A percentile compares a stretch with the other conserved stretches of the same genome.
Evolutionary conservation across 768 basidiomycete genomes (phyloP).

Genomic region (Auricularia cornea): DNA sequence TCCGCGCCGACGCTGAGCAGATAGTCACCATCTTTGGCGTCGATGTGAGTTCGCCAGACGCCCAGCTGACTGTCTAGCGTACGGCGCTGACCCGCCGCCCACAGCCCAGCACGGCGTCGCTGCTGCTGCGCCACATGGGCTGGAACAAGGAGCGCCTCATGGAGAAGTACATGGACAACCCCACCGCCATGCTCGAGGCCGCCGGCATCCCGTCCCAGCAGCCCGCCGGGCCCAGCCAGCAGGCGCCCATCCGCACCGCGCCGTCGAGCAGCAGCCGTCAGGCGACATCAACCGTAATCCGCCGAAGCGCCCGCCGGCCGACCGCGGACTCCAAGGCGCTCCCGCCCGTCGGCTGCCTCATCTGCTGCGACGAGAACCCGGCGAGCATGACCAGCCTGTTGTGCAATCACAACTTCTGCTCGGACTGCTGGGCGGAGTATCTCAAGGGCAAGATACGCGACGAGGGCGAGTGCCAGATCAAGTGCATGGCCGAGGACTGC

Average conservation of each 20-base stretch:
- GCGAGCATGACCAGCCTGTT: slow-evolving; percentile 54
- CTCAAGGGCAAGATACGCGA: slow-evolving; percentile 70
- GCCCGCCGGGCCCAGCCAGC: slow-evolving; percentile 5
- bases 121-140: slow-evolving; percentile 71
- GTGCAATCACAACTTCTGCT: slow-evolving; percentile 83
- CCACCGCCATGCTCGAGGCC: slow-evolving; percentile 55
- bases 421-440: slow-evolving; percentile 78
- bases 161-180: slow-evolving; percentile 95
- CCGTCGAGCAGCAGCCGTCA: slow-evolving; percentile 25
- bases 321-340: slow-evolving; percentile 16
- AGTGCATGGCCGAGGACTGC: slow-evolving; percentile 79
- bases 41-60: slow-evolving; percentile 50
- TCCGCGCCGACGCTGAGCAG: slow-evolving; percentile 74
- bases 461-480: slow-evolving; percentile 63
- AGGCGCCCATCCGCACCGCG: slow-evolving; percentile 33
- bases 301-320: slow-evolving; percentile 15
- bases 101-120: slow-evolving; percentile 59
- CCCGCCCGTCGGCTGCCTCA: slow-evolving; percentile 76
- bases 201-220: slow-evolving; percentile 49
- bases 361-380: slow-evolving; percentile 79
- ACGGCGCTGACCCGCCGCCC: slow-evolving; percentile 1
- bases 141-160: slow-evolving; percentile 98
- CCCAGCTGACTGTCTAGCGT: neutral
- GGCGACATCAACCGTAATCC: slow-evolving; percentile 22
- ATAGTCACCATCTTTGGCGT: slow-evolving; percentile 83